phyloP scores from a whole-genome alignment of 495 filamentous ascomycete species.

The Podospora pseudoanserina region DNA sequence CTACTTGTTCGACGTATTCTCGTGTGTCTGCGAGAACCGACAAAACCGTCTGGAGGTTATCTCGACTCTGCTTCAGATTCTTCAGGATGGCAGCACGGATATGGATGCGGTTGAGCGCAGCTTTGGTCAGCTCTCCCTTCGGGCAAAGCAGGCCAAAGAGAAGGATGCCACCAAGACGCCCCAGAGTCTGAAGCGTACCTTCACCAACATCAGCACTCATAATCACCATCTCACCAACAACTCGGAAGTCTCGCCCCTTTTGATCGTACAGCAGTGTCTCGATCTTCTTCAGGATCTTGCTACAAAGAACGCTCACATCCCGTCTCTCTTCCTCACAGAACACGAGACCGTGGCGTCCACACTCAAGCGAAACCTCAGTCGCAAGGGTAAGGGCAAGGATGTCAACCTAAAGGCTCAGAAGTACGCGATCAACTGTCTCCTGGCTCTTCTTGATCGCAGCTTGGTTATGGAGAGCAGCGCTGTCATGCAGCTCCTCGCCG shows the following conservation, averaged over 20 bases:
- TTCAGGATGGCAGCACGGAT: constrained; percentile 95
- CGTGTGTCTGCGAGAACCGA: constrained; percentile 86
- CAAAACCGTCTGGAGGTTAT: constrained; percentile 95
- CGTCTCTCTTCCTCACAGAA: constrained; percentile 92
- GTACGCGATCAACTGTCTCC: constrained; percentile 85
- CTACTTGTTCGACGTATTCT: constrained; percentile 78
- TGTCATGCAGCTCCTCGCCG: constrained; percentile 91
- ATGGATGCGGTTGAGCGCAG: constrained; percentile 90
- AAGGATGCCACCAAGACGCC: constrained; percentile 70
- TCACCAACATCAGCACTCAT: constrained; percentile 51
- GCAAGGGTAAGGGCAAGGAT: constrained; percentile 85
- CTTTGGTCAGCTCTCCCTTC: constrained; percentile 86
- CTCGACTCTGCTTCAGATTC: constrained; percentile 82
- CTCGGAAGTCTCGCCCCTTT: constrained; percentile 82
- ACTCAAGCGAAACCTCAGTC: constrained; percentile 70
- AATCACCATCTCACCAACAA: constrained; percentile 47
- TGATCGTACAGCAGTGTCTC: constrained; percentile 95
- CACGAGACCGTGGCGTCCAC: constrained; percentile 72
- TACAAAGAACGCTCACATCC: constrained; percentile 73
- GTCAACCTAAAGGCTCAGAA: constrained; percentile 77
- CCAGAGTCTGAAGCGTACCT: constrained; percentile 65
- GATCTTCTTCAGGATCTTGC: constrained; percentile 75
- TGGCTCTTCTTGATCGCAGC: constrained; percentile 82
- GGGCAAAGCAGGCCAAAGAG: constrained; percentile 74
- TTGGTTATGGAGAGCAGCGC: constrained; percentile 91